Evolutionary conservation across 2,329 filamentous ascomycete genomes (phyloP).

Genomic region (Cladosporium sp.): DNA sequence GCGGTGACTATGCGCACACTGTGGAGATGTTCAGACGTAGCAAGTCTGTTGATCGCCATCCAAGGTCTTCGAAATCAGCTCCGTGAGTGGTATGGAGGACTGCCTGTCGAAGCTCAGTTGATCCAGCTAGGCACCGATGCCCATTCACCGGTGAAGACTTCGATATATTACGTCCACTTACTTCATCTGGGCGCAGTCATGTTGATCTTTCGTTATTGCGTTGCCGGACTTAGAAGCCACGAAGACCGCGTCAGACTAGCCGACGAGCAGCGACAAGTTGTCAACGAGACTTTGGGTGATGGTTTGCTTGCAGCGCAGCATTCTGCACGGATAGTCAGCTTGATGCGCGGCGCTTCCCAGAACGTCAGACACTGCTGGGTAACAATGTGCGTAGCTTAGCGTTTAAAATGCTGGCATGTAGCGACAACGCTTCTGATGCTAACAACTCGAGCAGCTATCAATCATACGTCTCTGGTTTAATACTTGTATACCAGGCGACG

Average conservation of each 20-base stretch:
- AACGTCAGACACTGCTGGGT: constrained; percentile 5
- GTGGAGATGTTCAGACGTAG: background rate
- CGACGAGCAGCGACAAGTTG: background rate
- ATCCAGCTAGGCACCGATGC: background rate
- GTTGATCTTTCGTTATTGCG: constrained; percentile 5
- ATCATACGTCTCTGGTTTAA: constrained; percentile 8
- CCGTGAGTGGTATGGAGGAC: background rate
- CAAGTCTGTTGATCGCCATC: background rate
- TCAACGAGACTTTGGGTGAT: background rate
- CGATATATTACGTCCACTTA: constrained; percentile 6
- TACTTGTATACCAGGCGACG: background rate
- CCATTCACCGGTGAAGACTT: background rate
- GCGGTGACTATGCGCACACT: constrained; percentile 2
- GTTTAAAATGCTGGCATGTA: background rate
- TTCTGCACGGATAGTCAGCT: background rate
- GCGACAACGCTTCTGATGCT: background rate
- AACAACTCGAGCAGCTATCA: background rate
- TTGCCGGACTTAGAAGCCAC: background rate
- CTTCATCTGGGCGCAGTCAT: constrained; percentile 3
- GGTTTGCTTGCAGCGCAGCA: constrained; percentile 2
- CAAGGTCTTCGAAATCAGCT: background rate
- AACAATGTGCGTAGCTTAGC: background rate
- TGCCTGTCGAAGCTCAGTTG: constrained; percentile 1
- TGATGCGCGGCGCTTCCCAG: background rate
- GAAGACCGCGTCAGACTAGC: background rate